These are phyloP conservation scores for Cladosporium sp. DNA, from an alignment of 2,329 filamentous ascomycete species.

Conservation along the genomic window DNA sequence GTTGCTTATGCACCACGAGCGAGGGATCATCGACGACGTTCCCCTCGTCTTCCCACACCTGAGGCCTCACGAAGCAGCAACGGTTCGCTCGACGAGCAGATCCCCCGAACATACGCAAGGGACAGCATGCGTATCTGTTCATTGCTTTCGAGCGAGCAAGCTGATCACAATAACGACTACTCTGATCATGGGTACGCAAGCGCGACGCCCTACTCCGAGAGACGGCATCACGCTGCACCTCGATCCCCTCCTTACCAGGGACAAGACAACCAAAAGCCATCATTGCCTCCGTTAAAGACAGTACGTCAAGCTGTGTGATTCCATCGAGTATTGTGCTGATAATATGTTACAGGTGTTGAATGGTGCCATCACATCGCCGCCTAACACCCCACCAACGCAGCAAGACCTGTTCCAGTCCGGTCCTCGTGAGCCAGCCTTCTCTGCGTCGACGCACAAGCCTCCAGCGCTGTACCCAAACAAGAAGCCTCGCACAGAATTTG, in stretches of 20 bases:
- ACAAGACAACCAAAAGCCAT: constrained; percentile 32
- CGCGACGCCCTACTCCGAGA: constrained; percentile 19
- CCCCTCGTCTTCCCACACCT: constrained; percentile 33
- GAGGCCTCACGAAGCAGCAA: constrained; percentile 33
- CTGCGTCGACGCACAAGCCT: constrained; percentile 36
- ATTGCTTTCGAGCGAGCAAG: constrained; percentile 2
- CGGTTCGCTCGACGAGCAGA: constrained; percentile 28
- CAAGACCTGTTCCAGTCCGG: constrained; percentile 28
- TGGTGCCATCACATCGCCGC: constrained; percentile 17
- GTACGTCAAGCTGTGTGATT: constrained; percentile 32
- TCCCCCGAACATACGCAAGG: constrained; percentile 19
- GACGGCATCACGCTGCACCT: constrained; percentile 25
- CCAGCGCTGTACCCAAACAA: constrained; percentile 39
- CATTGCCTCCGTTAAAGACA: constrained; percentile 37
- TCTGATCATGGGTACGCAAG: not conserved
- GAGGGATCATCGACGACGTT: constrained; percentile 4
- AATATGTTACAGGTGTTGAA: not conserved
- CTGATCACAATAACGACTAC: not conserved
- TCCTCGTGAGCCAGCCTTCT: constrained; percentile 35
- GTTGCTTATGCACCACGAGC: constrained; percentile 9
- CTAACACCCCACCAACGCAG: constrained; percentile 32
- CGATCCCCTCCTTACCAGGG: constrained; percentile 34
- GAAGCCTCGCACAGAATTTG: constrained; percentile 32
- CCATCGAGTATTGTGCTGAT: not conserved
- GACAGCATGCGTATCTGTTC: constrained; percentile 17